Percentiles rank a stretch among this genome's conserved stretches.
These are phyloP conservation scores for Lipomyces lipofer DNA, from an alignment of 805 yeast species.

Conservation along the genomic window DNA sequence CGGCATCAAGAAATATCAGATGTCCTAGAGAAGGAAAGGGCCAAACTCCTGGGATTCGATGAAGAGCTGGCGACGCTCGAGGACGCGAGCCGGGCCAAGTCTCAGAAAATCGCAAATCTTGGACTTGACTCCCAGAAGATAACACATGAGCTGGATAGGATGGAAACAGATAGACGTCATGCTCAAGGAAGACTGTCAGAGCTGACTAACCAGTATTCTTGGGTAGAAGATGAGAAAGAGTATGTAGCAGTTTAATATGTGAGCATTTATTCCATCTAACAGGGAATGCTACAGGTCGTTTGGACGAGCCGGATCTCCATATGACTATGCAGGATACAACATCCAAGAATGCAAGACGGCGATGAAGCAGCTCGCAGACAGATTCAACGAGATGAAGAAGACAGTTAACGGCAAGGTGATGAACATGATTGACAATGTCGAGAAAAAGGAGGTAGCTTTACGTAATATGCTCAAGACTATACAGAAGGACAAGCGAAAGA, in stretches of 20 bases:
- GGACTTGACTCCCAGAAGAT: conserved; percentile 35
- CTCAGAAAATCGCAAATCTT: conserved; percentile 34
- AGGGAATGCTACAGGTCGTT: conserved; percentile 28
- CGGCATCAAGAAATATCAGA: conserved; percentile 13
- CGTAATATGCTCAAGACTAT: conserved; percentile 81
- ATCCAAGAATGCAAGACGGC: conserved; percentile 62
- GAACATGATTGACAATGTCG: conserved; percentile 89
- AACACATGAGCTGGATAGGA: conserved; percentile 37
- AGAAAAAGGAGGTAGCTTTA: conserved; percentile 77
- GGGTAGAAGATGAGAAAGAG: conserved; percentile 69
- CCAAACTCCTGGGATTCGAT: conserved; percentile 63
- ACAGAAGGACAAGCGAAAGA: conserved; percentile 84
- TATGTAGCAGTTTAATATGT: background rate
- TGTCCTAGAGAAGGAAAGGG: conserved; percentile 43
- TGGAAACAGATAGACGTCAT: conserved; percentile 30
- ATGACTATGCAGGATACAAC: conserved; percentile 43
- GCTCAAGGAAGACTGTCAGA: conserved; percentile 43
- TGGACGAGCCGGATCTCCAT: conserved; percentile 40
- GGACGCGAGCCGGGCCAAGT: conserved; percentile 32
- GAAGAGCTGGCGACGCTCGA: conserved; percentile 67
- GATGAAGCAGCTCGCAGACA: conserved; percentile 55
- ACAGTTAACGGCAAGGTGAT: conserved; percentile 83
- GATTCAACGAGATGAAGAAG: conserved; percentile 68
- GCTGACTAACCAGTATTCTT: conserved; percentile 57
- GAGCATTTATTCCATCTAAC: background rate